These are phyloP conservation scores for Bacterosira constricta DNA, from an alignment of 108 stramenopile genomes.

Conservation along the genomic window DNA sequence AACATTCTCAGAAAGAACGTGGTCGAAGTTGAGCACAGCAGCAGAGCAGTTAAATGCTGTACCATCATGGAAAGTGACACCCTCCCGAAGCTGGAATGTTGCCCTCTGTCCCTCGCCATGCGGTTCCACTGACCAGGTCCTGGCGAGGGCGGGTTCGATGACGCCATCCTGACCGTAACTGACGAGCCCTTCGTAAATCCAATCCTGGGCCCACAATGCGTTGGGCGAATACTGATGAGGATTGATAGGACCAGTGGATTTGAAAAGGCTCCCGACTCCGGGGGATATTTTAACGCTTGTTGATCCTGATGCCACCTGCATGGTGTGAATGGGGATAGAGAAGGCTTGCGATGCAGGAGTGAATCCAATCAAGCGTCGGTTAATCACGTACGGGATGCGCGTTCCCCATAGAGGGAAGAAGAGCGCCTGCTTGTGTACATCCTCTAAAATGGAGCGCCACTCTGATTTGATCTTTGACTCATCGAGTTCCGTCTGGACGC, in stretches of 20 bases:
- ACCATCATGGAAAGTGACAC: conserved; percentile 74
- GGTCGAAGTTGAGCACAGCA: conserved; percentile 78
- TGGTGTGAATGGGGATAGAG: conserved; percentile 38
- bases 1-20: conserved; percentile 58
- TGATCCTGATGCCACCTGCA: conserved; percentile 44
- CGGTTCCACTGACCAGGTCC: conserved; percentile 42
- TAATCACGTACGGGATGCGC: conserved; percentile 62
- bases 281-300: conserved; percentile 53
- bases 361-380: conserved; percentile 59
- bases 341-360: conserved; percentile 39
- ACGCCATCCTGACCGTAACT: conserved; percentile 61
- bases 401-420: conserved; percentile 69
- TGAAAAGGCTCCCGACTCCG: conserved; percentile 55
- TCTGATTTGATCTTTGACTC: conserved; percentile 4
- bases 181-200: conserved; percentile 76
- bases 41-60: conserved; percentile 57
- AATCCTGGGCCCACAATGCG: conserved; percentile 52
- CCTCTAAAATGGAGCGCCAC: conserved; percentile 58
- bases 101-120: conserved; percentile 32
- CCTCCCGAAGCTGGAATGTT: conserved; percentile 62
- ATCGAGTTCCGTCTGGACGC: conserved; percentile 37
- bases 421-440: conserved; percentile 57
- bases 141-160: conserved; percentile 58
- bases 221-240: conserved; percentile 70
- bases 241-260: conserved; percentile 50